Conservation (phyloP, 192 early-diverging fungal species). For the Mortierella alpina region DNA sequence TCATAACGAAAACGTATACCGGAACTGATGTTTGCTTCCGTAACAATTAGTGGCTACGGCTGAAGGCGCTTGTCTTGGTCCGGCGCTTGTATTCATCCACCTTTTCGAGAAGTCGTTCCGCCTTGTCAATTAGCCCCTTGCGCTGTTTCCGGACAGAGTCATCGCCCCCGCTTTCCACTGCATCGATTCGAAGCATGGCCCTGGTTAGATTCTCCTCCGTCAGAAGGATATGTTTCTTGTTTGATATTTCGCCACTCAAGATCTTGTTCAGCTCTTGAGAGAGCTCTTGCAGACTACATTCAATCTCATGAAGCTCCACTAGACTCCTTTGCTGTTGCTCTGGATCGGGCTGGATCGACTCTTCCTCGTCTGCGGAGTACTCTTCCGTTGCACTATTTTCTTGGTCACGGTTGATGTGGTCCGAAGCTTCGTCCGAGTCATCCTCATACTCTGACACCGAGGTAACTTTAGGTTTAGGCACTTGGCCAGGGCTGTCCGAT, state of each 20-base stretch:
- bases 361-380: constrained; percentile 2
- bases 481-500: no score
- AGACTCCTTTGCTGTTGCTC: constrained; percentile 17
- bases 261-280: constrained; percentile 25
- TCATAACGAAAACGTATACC: neutral
- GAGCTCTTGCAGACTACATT: constrained; percentile 1
- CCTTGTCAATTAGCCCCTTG: constrained; percentile 21
- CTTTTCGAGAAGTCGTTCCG: constrained; percentile 19
- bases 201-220: constrained; percentile 52
- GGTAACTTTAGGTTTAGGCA: no score
- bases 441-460: neutral
- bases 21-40: neutral
- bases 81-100: constrained; percentile 38
- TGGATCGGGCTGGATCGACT: neutral
- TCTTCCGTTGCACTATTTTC: neutral
- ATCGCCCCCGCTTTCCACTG: constrained; percentile 43
- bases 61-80: constrained; percentile 14
- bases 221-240: constrained; percentile 25
- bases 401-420: neutral
- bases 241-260: constrained; percentile 10
- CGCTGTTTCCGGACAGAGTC: constrained; percentile 29
- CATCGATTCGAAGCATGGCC: constrained; percentile 44
- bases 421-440: neutral
- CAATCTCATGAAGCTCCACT: constrained; percentile 25
- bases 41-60: neutral